Base-by-base conservation (phyloP, 169 alveolate genomes). In the Cryptosporidium meleagridis region DNA sequence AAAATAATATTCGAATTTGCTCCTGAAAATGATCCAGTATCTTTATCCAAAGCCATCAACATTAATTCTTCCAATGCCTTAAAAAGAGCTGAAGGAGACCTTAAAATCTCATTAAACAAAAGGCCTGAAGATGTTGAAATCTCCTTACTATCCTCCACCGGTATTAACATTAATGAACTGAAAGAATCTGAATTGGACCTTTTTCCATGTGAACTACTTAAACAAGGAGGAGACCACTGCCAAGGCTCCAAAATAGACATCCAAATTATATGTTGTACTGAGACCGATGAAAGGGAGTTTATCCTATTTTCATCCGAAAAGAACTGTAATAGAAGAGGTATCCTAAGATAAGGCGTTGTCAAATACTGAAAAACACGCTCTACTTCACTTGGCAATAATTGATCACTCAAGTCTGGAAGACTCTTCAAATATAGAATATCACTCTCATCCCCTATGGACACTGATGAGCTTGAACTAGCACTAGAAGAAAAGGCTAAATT, bases 261-360 rank as follows among this genome's bases (percentile, higher is more conserved):
- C 87, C 94, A 85, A 37, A 95, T 72, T 41, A 94, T 92, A 89
- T 94, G 94, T 69, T 95, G 97, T 29, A 95, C 92, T n/a, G 95
- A 94, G 62, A 93, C 93, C 1, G 92, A 91, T 31, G 91, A 80
- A 33, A 92, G 91, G 45, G 93, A 72, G 41, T 89, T 92, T 41
- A 95, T 84, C 37, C 94, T 86, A 23, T 92, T 93, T 69, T 95
- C 96, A 59, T 91, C 94, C 29, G 95, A 85, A 84, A 95, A 94
- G 85, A 95, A 95, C 75, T 94, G 96, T 86, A 94, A 75, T 55
- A 95, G 91, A 35, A 95, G 93, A 48, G 97, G 97, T 31, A 95
- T 95, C 26, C 97, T 91, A 61, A 95, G 92, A 85, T 95, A 95
- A 18, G 96, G 93, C 1, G 96, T 95, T 16, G 97, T 95, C 45